Evolutionary conservation across 2,329 filamentous ascomycete genomes (phyloP).

Genomic region (Podosphaera leucotricha): DNA sequence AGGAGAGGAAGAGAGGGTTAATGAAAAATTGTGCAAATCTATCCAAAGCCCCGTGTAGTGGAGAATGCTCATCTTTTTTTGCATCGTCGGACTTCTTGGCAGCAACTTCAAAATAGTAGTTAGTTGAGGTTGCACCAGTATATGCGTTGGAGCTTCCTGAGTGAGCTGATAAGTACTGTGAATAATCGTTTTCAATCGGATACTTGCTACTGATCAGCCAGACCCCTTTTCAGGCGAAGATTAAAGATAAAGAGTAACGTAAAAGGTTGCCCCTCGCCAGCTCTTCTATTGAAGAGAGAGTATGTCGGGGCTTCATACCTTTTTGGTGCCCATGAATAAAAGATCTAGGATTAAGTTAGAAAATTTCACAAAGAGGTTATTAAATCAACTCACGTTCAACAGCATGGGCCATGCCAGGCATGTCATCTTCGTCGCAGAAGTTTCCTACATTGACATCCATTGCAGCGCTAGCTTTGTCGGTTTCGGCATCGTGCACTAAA

Average conservation of each 20-base stretch:
- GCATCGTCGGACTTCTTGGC: constrained; percentile 54
- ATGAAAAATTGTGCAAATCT: constrained; percentile 59
- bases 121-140: constrained; percentile 79
- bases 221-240: constrained; percentile 1
- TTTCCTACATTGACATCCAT: constrained; percentile 92
- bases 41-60: constrained; percentile 47
- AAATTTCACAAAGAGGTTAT: background rate
- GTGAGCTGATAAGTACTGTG: constrained; percentile 71
- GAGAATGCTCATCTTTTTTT: constrained; percentile 30
- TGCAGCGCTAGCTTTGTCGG: constrained; percentile 88
- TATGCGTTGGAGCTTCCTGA: constrained; percentile 90
- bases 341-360: constrained; percentile 22
- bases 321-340: constrained; percentile 96
- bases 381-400: background rate
- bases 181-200: constrained; percentile 86
- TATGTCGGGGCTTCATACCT: constrained; percentile 24
- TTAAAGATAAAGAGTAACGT: background rate
- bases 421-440: constrained; percentile 74
- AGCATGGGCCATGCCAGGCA: constrained; percentile 88
- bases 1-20: constrained; percentile 43
- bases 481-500: constrained; percentile 79
- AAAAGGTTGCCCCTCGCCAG: background rate
- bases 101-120: constrained; percentile 92
- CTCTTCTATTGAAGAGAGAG: background rate
- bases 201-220: constrained; percentile 28